Evolutionary conservation across 768 basidiomycete species (phyloP).

Genomic region (Harrya chromipes): DNA sequence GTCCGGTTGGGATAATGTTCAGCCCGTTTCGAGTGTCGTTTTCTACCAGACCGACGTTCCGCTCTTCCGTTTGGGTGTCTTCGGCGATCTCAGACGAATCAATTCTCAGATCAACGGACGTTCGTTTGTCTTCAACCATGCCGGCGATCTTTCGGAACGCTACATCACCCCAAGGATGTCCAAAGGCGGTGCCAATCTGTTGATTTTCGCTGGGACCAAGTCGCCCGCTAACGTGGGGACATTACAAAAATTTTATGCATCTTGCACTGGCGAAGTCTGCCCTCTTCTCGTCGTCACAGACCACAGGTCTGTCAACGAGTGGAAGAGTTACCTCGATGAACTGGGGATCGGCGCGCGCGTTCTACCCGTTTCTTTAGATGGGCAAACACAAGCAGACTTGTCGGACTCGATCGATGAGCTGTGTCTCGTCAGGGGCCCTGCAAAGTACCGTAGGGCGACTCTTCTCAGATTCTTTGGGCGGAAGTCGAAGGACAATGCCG

Average conservation of each 20-base stretch:
- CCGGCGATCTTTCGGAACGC: conserved; percentile 13
- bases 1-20: conserved; percentile 24
- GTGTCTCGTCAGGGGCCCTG: conserved; percentile 23
- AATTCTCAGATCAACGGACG: conserved; percentile 22
- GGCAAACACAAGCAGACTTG: conserved; percentile 2
- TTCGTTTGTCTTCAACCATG: conserved; percentile 21
- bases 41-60: conserved; percentile 15
- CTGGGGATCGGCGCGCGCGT: conserved; percentile 17
- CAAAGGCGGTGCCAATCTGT: conserved; percentile 24
- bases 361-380: conserved; percentile 1
- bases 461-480: conserved; percentile 18
- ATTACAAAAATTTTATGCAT: conserved; percentile 13
- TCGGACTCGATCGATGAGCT: conserved; percentile 17
- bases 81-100: conserved; percentile 18
- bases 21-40: conserved; percentile 15
- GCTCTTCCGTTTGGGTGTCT: conserved; percentile 12
- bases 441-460: conserved; percentile 11
- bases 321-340: conserved; percentile 8
- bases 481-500: conserved; percentile 5
- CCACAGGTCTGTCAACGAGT: not conserved
- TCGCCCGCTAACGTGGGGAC: conserved; percentile 6
- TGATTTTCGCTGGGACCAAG: conserved; percentile 20
- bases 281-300: conserved; percentile 24
- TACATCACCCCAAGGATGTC: conserved; percentile 16
- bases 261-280: conserved; percentile 23